Percentiles rank a stretch among this genome's conserved stretches.
phyloP scores from a whole-genome alignment of 768 basidiomycete species.

The Phaffia tasmanica region DNA sequence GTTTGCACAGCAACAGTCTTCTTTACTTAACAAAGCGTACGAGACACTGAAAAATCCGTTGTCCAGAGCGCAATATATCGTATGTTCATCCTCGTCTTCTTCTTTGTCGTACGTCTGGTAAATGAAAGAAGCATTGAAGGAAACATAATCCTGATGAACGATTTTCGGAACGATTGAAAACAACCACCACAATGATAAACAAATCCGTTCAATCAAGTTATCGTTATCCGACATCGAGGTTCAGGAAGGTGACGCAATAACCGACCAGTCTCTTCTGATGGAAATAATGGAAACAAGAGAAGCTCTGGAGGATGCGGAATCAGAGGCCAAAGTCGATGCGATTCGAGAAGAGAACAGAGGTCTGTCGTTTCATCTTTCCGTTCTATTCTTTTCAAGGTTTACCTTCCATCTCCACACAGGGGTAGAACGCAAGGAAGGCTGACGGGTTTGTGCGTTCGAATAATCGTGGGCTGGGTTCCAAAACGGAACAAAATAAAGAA shows the following conservation, averaged over 20 bases:
- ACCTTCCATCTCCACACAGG: background rate
- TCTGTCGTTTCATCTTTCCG: constrained; percentile 36
- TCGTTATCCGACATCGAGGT: constrained; percentile 49
- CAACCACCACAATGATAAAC: no score
- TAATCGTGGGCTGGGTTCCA: no score
- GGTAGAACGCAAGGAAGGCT: background rate
- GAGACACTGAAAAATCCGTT: constrained; percentile 61
- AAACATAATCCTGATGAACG: no score
- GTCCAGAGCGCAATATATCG: constrained; percentile 66
- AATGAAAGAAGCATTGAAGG: no score
- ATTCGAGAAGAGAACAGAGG: constrained; percentile 52
- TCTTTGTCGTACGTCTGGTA: background rate
- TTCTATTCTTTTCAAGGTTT: background rate
- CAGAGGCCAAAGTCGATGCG: constrained; percentile 44
- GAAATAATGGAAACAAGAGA: constrained; percentile 72
- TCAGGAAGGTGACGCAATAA: constrained; percentile 58
- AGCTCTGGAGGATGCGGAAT: constrained; percentile 55
- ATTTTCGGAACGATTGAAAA: no score
- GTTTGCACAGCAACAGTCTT: constrained; percentile 20
- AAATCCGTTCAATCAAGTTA: no score
- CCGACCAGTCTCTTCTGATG: constrained; percentile 59
- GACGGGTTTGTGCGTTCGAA: no score
- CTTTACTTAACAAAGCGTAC: constrained; percentile 59
- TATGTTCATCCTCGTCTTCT: constrained; percentile 27
- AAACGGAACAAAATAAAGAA: constrained; percentile 38